Evolutionary conservation across 2,329 filamentous ascomycete genomes (phyloP).

Genomic region (Alternaria brassicae): DNA sequence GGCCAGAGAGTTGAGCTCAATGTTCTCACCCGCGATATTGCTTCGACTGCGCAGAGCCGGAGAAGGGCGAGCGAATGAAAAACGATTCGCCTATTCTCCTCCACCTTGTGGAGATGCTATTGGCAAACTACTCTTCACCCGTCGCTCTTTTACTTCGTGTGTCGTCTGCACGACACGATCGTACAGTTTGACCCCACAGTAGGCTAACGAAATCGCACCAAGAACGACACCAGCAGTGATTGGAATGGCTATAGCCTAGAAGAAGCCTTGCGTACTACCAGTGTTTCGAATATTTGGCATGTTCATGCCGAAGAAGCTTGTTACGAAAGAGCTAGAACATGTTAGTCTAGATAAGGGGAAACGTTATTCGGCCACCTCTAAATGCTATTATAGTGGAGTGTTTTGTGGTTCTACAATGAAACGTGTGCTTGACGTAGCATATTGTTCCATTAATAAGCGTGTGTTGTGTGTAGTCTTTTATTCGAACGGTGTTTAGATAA

Average conservation of each 20-base stretch:
- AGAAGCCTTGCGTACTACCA: slow-evolving; percentile 15
- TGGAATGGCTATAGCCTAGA: slow-evolving; percentile 25
- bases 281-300: slow-evolving; percentile 22
- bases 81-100: not conserved
- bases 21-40: not conserved
- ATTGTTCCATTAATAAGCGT: too few species aligned
- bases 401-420: too few species aligned
- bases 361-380: too few species aligned
- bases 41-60: not conserved
- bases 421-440: too few species aligned
- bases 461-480: too few species aligned
- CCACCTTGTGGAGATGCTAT: not conserved
- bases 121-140: not conserved
- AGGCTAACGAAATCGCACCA: slow-evolving; percentile 8
- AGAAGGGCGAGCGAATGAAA: not conserved
- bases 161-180: not conserved
- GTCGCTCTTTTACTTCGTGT: not conserved
- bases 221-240: slow-evolving; percentile 10
- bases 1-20: too few species aligned
- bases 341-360: not conserved
- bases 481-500: too few species aligned
- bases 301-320: slow-evolving; percentile 29
- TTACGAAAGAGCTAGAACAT: slow-evolving; percentile 17
- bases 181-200: slow-evolving; percentile 7
- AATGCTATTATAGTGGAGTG: too few species aligned